Base-by-base conservation (phyloP, 139 green algal species). In the Picochlorum sp. region DNA sequence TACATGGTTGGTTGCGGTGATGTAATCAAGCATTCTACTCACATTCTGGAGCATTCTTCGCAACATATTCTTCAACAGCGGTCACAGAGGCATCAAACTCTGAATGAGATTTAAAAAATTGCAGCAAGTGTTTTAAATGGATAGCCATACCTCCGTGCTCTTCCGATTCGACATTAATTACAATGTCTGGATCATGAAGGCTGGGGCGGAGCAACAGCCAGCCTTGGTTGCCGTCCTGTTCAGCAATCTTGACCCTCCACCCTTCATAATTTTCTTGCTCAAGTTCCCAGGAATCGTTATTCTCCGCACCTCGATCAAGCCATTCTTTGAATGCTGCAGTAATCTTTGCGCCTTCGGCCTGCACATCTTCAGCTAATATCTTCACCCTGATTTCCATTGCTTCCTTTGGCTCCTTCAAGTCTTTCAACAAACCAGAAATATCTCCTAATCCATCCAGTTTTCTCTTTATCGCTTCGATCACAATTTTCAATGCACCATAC, bases 171-270 rank as follows among this genome's bases (percentile, higher is more conserved):
- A 86, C 70, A 33, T 89, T 89, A n/a, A 88, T 52, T 33, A 73
- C 66, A 29, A 73, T 47, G 43, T 73, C 66, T 49, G 90, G 89
- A 68, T 96, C 90, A 45, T 96, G 89, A 44, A 96, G 76, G 36
- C 62, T 84, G 35, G 82, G 73, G 2, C 91, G 81, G 36, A 98
- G 75, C 54, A 98, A 76, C 31, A 86, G 32, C 91, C 91, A 97
- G 2, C 91, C 90, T 33, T 75, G 55, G n/a, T 69, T 64, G 41
- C 81, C 84, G 3, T 76, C 71, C 20, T 75, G 83, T 68, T 94
- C 85, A 13, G 80, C 80, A 14, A 90, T 64, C 3, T 59, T 49
- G 9, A 94, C 76, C 2, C 88, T 75, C 78, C 81, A 91, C 6
- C 89, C 88, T 67, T 96, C 85, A 64, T 90, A 77, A 66, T 95